These are phyloP conservation scores for Fusarium dimerum DNA, from an alignment of 2,329 filamentous ascomycete species.

Conservation along the genomic window DNA sequence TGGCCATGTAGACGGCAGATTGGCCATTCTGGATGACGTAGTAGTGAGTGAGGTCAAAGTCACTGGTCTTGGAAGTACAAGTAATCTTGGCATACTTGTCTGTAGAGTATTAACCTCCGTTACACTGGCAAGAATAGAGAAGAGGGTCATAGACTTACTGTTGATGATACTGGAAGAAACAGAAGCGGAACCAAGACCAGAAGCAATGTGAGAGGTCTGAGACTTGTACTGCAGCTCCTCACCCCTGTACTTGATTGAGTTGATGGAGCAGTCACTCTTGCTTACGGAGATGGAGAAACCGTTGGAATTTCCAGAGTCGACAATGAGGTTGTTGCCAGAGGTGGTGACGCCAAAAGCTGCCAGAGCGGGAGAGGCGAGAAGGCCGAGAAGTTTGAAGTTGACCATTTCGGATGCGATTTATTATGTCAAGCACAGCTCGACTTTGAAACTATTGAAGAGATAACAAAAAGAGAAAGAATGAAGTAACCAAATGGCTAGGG, in stretches of 20 bases:
- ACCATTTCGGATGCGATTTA: slow-evolving; percentile 18
- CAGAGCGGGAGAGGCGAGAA: slow-evolving; percentile 32
- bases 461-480: not conserved
- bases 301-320: slow-evolving; percentile 51
- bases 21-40: slow-evolving; percentile 62
- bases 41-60: slow-evolving; percentile 58
- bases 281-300: slow-evolving; percentile 52
- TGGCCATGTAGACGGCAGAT: slow-evolving; percentile 61
- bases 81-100: slow-evolving; percentile 60
- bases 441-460: not conserved
- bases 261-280: slow-evolving; percentile 61
- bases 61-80: slow-evolving; percentile 53
- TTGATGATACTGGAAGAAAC: slow-evolving; percentile 49
- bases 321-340: slow-evolving; percentile 42
- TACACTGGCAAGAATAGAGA: not conserved
- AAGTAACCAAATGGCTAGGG: not conserved
- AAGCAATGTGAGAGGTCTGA: slow-evolving; percentile 42
- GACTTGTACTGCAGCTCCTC: slow-evolving; percentile 57
- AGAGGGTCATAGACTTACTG: slow-evolving; percentile 17
- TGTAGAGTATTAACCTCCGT: slow-evolving; percentile 1
- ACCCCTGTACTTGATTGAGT: slow-evolving; percentile 60
- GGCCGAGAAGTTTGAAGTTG: slow-evolving; percentile 21
- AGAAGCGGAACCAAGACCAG: slow-evolving; percentile 49
- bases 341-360: slow-evolving; percentile 46
- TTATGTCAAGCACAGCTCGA: slow-evolving; percentile 2